phyloP scores from a whole-genome alignment of 352 stramenopile genomes.

The Globisporangium camurandrum region DNA sequence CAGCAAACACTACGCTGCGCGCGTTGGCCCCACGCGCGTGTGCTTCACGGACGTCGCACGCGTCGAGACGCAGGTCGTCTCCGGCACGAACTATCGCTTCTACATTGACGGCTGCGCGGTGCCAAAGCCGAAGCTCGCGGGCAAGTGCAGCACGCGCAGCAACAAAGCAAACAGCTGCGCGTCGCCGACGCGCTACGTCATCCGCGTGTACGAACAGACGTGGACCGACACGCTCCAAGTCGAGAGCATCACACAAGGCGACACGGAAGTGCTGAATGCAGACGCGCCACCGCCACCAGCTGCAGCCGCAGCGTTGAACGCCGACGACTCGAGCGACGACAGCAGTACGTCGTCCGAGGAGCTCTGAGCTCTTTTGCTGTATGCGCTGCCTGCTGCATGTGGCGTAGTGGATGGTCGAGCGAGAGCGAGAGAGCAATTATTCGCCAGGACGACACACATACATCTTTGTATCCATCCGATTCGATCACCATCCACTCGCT shows the following conservation, averaged over 20 bases:
- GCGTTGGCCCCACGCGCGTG: constrained; percentile 28
- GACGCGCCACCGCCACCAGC: not conserved
- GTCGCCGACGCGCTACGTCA: constrained; percentile 24
- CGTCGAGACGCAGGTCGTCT: constrained; percentile 39
- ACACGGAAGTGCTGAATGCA: not conserved
- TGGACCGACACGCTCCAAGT: constrained; percentile 67
- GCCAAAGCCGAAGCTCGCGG: constrained; percentile 21
- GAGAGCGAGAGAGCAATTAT: too few relatives aligned
- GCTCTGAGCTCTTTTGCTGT: constrained; percentile 7
- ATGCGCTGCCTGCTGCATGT: too few relatives aligned
- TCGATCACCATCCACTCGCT: too few relatives aligned
- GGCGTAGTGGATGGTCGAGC: too few relatives aligned
- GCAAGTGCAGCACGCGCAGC: constrained; percentile 22
- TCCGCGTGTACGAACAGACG: constrained; percentile 51
- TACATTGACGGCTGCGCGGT: constrained; percentile 50
- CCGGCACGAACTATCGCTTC: constrained; percentile 74
- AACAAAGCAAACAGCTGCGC: constrained; percentile 17
- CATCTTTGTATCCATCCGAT: too few relatives aligned
- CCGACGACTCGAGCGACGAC: constrained; percentile 1
- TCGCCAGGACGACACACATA: too few relatives aligned
- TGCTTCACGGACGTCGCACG: constrained; percentile 27
- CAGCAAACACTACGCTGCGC: constrained; percentile 16
- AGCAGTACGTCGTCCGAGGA: constrained; percentile 15
- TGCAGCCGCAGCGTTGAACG: not conserved
- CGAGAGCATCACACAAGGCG: constrained; percentile 22